These are phyloP conservation scores for Pontederia crassipes DNA, from an alignment of 176 grass and related monocot genomes.

Conservation along the genomic window DNA sequence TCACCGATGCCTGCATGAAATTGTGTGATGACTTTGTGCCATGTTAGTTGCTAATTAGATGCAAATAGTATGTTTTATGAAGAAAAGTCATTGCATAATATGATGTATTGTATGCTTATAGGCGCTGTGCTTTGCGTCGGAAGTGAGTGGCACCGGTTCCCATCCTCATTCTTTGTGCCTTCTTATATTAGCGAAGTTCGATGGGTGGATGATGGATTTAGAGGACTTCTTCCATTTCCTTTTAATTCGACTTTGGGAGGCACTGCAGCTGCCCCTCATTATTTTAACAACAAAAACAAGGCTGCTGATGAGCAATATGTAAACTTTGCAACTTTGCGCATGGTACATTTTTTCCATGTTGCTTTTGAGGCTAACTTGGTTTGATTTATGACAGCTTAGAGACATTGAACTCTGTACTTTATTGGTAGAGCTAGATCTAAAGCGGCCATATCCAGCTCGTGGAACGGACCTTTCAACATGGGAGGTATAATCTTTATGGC, in stretches of 20 bases:
- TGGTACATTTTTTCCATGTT: neutral
- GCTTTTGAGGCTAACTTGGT: neutral
- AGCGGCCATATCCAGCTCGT: slow-evolving; percentile 61
- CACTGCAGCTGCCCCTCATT: slow-evolving; percentile 65
- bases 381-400: slow-evolving; percentile 34
- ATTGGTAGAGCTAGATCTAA: slow-evolving; percentile 81
- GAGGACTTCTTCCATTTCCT: slow-evolving; percentile 83
- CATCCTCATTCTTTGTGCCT: slow-evolving; percentile 88
- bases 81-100: no score
- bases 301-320: slow-evolving; percentile 80
- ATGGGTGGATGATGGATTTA: slow-evolving; percentile 93
- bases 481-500: slow-evolving; percentile 50
- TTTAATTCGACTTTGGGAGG: slow-evolving; percentile 91
- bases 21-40: no score
- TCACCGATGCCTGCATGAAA: no score
- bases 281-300: slow-evolving; percentile 90
- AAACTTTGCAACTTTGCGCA: slow-evolving; percentile 17
- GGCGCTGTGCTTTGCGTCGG: slow-evolving; percentile 74
- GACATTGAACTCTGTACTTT: slow-evolving; percentile 63
- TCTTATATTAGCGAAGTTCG: slow-evolving; percentile 77
- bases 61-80: no score
- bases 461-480: slow-evolving; percentile 67
- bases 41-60: no score
- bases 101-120: slow-evolving; percentile 22
- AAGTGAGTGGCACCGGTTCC: slow-evolving; percentile 94